Evolutionary conservation across 139 green algal species (phyloP), one percentile per base, ranked within the genome.

Genomic region (Astrephomene gubernaculifera): DNA sequence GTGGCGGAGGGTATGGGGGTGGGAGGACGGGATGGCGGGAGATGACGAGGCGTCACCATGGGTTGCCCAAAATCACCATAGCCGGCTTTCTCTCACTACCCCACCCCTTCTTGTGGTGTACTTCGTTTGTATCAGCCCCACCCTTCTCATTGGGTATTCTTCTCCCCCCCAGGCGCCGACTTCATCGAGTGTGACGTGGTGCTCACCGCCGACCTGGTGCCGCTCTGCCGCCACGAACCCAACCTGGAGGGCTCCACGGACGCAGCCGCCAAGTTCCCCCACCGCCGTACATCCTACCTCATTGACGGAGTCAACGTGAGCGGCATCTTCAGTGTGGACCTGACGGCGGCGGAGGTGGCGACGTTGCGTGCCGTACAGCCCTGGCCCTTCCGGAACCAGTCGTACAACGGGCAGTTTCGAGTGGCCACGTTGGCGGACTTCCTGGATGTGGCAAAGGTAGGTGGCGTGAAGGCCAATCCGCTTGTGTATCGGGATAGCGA

Each of bases 161-260:
- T 24, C 57, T 65, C 22, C 22, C 57, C 57, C 14, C 10, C 90
- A 81, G 92, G 92, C 4, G 91, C 90, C 21, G 85, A 96, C 81
- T 94, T 94, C 79, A 93, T 96, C 33, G 93, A 95, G 75, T 95
- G 92, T 70, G 93, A 96, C 57, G 91, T 94, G 43, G 87, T 96
- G 8, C 76, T 96, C 21, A 94, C 92, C 22, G 64, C 73, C 6
- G 93, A 95, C 86, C 81, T 89, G 44, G 83, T 91, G 71, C 83
- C 85, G 2, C 86, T 95, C 29, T 96, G 93, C 73, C 90, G 92
- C n/a, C 93, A 96, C 73, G 92, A 96, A 43, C 89, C 91, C 24
- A 82, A 93, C 45, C 75, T 95, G n/a, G 53, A 65, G 35, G 54
- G 57, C 61, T 93, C 89, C 70, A 95, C 92, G 9, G 74, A 95